These are phyloP conservation scores for Linum trigynum DNA, from an alignment of 345 rosid genomes.

Conservation along the genomic window DNA sequence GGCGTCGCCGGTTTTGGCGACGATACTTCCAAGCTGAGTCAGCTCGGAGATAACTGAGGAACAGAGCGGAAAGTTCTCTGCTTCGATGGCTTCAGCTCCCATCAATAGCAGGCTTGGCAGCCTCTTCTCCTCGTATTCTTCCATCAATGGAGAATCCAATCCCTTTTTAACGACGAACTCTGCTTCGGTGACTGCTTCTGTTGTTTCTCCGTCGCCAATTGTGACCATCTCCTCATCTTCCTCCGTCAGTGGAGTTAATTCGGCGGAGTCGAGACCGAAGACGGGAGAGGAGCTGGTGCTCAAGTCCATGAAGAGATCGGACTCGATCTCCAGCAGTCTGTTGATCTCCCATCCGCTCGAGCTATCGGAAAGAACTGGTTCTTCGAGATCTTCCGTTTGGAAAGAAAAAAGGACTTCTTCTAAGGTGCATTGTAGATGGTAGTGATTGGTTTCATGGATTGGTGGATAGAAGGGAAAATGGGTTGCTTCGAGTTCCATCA, in stretches of 20 bases:
- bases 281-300: neutral
- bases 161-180: too few relatives aligned
- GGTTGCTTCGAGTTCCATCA: neutral
- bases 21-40: neutral
- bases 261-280: too few relatives aligned
- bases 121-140: constrained; percentile 10
- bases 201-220: too few relatives aligned
- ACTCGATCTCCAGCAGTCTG: neutral
- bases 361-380: neutral
- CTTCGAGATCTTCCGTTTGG: neutral
- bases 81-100: constrained; percentile 33
- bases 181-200: too few relatives aligned
- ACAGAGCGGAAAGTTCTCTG: constrained; percentile 16
- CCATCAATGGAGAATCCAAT: neutral
- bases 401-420: neutral
- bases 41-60: constrained; percentile 15
- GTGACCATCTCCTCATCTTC: neutral
- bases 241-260: neutral
- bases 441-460: neutral
- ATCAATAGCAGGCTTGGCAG: constrained; percentile 16
- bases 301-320: neutral
- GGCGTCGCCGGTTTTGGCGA: neutral
- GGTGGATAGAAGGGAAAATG: neutral
- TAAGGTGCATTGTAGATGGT: neutral
- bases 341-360: neutral